Conservation (phyloP, 106 monocot species). For the Agapanthus africanus region DNA sequence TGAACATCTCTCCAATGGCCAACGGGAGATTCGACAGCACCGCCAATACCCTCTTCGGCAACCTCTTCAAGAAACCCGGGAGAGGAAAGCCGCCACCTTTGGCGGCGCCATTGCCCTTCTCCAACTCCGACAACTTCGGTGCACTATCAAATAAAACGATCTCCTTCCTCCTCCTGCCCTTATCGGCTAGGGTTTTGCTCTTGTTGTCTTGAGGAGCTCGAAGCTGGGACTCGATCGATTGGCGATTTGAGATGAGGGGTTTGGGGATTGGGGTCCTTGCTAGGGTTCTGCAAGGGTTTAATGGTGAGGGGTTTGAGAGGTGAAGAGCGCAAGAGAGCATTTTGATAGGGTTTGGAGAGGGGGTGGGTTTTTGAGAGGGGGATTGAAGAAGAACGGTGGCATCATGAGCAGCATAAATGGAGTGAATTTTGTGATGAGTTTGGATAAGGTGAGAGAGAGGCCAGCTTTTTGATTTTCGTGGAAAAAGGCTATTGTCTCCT, state of each 20-base stretch:
- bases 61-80: constrained; percentile 31
- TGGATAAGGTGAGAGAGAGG: constrained; percentile 3
- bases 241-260: neutral
- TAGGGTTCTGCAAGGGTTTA: too few relatives aligned
- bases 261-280: neutral
- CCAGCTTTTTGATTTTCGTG: neutral
- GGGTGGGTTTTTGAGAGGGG: neutral
- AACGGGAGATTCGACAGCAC: constrained; percentile 80
- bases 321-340: neutral
- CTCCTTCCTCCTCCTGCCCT: constrained; percentile 28
- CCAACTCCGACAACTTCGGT: constrained; percentile 30
- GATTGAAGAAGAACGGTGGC: neutral
- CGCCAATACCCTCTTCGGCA: constrained; percentile 46
- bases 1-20: constrained; percentile 91
- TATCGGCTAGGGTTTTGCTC: constrained; percentile 12
- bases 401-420: neutral
- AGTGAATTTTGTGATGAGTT: neutral
- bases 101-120: neutral
- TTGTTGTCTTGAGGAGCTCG: constrained; percentile 20
- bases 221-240: constrained; percentile 8
- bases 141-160: constrained; percentile 51
- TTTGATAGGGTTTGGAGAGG: neutral
- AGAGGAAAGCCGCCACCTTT: neutral
- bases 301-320: neutral
- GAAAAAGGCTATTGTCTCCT: too few relatives aligned